Evolutionary conservation across 768 basidiomycete species (phyloP).

Genomic region (Baorangia bicolor): DNA sequence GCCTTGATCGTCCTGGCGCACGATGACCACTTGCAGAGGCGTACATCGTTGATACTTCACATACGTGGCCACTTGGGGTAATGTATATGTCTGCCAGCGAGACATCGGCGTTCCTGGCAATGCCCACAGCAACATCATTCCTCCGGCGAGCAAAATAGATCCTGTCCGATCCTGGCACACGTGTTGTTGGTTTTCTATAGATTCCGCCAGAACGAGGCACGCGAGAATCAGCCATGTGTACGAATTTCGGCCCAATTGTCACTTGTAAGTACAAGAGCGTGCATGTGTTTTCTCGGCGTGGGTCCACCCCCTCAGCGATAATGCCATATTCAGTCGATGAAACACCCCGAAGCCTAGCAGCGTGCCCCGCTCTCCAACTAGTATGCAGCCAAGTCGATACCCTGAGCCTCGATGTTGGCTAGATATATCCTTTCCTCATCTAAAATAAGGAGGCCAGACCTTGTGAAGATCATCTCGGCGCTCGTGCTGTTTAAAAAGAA

Average conservation of each 20-base stretch:
- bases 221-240: background rate
- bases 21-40: constrained; percentile 8
- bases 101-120: too few relatives aligned
- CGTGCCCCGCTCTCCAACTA: constrained; percentile 1
- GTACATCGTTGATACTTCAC: constrained; percentile 12
- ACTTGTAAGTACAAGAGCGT: background rate
- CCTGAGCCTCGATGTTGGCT: constrained; percentile 36
- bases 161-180: background rate
- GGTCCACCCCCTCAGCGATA: background rate
- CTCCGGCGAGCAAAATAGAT: background rate
- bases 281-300: background rate
- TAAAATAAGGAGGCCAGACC: constrained; percentile 39
- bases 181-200: constrained; percentile 1
- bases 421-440: constrained; percentile 41
- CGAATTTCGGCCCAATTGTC: background rate
- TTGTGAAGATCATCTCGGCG: constrained; percentile 43
- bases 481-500: constrained; percentile 28
- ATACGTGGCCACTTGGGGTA: background rate
- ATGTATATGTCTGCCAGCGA: background rate
- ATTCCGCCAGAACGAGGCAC: background rate
- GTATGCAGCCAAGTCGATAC: constrained; percentile 15
- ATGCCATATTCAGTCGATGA: background rate
- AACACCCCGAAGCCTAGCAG: background rate
- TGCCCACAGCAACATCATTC: background rate
- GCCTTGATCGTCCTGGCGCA: constrained; percentile 10